phyloP scores from a whole-genome alignment of 352 stramenopile species.

The Phytophthora palmivora region DNA sequence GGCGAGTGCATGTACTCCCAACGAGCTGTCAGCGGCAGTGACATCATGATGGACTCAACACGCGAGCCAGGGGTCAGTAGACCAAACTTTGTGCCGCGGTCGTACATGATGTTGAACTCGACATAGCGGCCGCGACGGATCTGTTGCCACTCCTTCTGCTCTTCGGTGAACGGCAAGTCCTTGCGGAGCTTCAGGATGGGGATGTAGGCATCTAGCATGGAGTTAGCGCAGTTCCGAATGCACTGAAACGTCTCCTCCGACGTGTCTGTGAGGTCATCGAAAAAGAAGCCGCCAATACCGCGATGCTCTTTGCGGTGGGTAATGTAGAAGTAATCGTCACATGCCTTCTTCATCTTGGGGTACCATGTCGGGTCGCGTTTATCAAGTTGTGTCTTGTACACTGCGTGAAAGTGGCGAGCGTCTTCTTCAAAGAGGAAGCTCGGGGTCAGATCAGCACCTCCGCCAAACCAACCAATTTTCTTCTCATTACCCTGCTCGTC shows the following conservation, averaged over 20 bases:
- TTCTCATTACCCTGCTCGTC: conserved; percentile 82
- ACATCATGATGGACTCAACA: conserved; percentile 99
- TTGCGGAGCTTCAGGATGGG: conserved; percentile 96
- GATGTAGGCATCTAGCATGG: conserved; percentile 91
- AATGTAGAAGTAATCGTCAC: conserved; percentile 98
- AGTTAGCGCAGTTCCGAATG: conserved; percentile 71
- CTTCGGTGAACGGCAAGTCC: conserved; percentile 93
- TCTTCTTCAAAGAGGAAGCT: conserved; percentile 96
- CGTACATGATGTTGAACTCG: conserved; percentile 99
- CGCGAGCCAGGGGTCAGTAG: conserved; percentile 94
- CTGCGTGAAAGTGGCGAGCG: conserved; percentile 96
- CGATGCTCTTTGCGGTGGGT: conserved; percentile 94
- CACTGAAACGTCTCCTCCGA: conserved; percentile 85
- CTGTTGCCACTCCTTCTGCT: conserved; percentile 98
- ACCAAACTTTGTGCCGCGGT: conserved; percentile 97
- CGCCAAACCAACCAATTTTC: conserved; percentile 93
- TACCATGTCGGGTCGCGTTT: conserved; percentile 93
- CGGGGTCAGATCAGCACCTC: conserved; percentile 97
- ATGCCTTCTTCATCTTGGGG: conserved; percentile 95
- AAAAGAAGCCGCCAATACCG: conserved; percentile 98
- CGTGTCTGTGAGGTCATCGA: conserved; percentile 96
- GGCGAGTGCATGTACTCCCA: conserved; percentile 95
- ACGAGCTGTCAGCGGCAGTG: conserved; percentile 94
- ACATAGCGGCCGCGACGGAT: conserved; percentile 96
- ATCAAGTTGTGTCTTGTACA: conserved; percentile 93